Conservation (phyloP, 2,329 filamentous ascomycete genomes). For the Phialemoniopsis sp. region DNA sequence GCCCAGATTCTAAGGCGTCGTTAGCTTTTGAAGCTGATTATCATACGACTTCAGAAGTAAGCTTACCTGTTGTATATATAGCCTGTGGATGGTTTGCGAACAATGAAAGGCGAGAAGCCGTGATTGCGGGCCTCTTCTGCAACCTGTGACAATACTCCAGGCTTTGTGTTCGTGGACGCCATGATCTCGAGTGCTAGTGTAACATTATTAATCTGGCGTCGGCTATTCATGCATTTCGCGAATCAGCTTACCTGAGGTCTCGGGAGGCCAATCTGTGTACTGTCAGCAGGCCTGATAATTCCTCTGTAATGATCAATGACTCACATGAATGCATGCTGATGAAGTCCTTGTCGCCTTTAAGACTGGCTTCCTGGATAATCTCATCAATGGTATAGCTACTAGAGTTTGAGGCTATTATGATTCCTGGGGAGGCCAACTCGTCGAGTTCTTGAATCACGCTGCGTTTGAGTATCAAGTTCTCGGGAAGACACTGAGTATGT, state of each 20-base stretch:
- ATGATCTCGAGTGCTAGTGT: too few species aligned
- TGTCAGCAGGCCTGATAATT: not conserved
- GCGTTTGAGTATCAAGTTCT: conserved; percentile 34
- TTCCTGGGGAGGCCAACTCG: conserved; percentile 22
- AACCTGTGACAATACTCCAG: too few species aligned
- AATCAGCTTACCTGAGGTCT: conserved; percentile 17
- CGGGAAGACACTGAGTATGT: conserved; percentile 33
- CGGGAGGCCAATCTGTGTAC: conserved; percentile 23
- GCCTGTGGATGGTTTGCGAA: too few species aligned
- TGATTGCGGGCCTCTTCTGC: too few species aligned
- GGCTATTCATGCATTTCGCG: too few species aligned
- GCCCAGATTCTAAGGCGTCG: conserved; percentile 44
- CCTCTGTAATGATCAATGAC: conserved; percentile 7
- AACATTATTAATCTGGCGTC: too few species aligned
- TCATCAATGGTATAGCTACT: conserved; percentile 39
- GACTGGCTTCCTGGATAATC: conserved; percentile 28
- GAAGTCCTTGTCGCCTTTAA: conserved; percentile 27
- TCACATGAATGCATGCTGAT: conserved; percentile 38
- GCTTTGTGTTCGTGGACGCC: too few species aligned
- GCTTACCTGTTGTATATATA: too few species aligned
- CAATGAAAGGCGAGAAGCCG: too few species aligned
- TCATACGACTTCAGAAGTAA: too few species aligned
- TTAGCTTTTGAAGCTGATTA: too few species aligned
- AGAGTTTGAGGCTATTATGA: conserved; percentile 41
- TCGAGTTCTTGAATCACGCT: conserved; percentile 33